These are phyloP conservation scores for Trichoderma koningii DNA, from an alignment of 2,329 filamentous ascomycete species.

Conservation along the genomic window DNA sequence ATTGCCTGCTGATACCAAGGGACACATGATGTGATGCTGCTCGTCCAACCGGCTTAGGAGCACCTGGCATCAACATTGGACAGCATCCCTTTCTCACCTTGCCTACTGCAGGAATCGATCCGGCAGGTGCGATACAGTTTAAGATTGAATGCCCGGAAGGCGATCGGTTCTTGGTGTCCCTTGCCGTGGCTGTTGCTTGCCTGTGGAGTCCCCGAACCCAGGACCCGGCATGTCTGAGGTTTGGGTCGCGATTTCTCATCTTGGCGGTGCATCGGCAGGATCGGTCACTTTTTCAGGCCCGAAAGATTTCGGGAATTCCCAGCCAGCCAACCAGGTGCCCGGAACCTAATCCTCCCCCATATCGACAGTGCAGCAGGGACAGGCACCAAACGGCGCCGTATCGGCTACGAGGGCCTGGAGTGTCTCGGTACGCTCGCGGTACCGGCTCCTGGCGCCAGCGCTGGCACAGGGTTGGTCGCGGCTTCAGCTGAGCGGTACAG, in stretches of 20 bases:
- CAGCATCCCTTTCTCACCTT: too few relatives aligned
- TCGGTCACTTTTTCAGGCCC: conserved; percentile 16
- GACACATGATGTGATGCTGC: too few relatives aligned
- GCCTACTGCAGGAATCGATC: too few relatives aligned
- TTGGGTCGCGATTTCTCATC: not conserved
- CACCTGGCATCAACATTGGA: too few relatives aligned
- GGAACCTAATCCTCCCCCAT: not conserved
- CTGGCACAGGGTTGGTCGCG: not conserved
- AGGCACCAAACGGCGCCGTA: conserved; percentile 9
- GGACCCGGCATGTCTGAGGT: not conserved
- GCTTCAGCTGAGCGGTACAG: too few relatives aligned
- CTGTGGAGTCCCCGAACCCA: not conserved
- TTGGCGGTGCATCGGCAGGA: not conserved
- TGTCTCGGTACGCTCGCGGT: not conserved
- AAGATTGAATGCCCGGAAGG: too few relatives aligned
- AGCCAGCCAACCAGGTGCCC: conserved; percentile 3
- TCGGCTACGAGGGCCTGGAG: not conserved
- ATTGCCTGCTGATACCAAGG: too few relatives aligned
- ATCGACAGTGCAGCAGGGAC: not conserved
- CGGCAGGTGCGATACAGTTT: too few relatives aligned
- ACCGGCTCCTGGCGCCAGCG: not conserved
- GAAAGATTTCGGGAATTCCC: conserved; percentile 3
- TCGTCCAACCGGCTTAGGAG: too few relatives aligned
- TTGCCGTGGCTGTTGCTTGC: not conserved
- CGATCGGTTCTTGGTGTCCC: too few relatives aligned